These are phyloP conservation scores for Syzygium aromaticum DNA, from an alignment of 345 rosid genomes.

Conservation along the genomic window DNA sequence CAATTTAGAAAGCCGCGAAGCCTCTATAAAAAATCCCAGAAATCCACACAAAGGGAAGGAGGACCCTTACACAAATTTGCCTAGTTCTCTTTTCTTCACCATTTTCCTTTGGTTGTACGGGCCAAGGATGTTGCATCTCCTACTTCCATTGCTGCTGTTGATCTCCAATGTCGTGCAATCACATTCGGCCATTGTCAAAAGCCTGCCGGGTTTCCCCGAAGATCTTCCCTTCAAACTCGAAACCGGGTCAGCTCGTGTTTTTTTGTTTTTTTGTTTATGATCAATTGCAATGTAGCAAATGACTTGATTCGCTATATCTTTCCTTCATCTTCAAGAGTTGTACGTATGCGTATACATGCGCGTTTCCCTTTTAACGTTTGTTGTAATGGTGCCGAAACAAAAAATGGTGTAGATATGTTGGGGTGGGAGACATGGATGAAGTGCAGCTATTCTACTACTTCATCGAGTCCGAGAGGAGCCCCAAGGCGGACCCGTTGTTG, in stretches of 20 bases:
- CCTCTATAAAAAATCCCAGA: background rate
- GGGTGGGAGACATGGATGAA: slow-evolving; percentile 15
- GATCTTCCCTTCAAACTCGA: slow-evolving; percentile 19
- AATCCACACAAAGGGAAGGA: background rate
- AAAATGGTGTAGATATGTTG: slow-evolving; percentile 6
- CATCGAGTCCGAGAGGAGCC: slow-evolving; percentile 12
- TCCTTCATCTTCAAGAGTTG: background rate
- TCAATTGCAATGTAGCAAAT: background rate
- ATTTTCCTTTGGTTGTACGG: background rate
- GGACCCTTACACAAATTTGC: background rate
- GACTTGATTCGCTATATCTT: background rate
- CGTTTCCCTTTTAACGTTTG: background rate
- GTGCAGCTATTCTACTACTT: slow-evolving; percentile 18
- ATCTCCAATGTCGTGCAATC: background rate
- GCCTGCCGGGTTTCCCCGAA: slow-evolving; percentile 11
- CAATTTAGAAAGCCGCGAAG: background rate
- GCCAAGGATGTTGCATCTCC: background rate
- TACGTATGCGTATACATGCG: background rate
- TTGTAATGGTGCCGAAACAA: background rate
- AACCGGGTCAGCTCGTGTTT: slow-evolving; percentile 6
- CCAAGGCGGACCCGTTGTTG: slow-evolving; percentile 12
- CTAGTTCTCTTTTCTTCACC: background rate
- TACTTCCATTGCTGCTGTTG: background rate
- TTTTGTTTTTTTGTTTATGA: background rate
- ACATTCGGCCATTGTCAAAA: slow-evolving; percentile 1